Conservation (phyloP, 352 stramenopile genomes). For the Phytopythium ostracodes region DNA sequence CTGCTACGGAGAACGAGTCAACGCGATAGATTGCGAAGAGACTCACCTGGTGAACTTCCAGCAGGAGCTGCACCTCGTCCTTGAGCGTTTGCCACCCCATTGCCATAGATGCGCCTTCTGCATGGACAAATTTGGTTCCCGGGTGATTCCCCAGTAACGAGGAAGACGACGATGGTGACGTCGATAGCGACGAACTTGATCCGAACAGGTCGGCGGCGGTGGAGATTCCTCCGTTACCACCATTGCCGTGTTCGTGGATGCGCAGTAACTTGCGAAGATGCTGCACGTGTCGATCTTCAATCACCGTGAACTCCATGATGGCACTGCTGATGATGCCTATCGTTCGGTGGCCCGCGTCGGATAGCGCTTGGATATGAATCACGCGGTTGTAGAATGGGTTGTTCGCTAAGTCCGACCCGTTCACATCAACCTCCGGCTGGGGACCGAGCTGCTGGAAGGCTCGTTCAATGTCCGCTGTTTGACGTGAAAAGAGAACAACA, state of each 20-base stretch:
- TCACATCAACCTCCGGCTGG: conserved; percentile 36
- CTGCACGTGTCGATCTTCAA: conserved; percentile 47
- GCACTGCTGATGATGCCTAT: conserved; percentile 45
- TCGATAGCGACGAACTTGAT: conserved; percentile 15
- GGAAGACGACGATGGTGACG: neutral
- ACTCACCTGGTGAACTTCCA: conserved; percentile 56
- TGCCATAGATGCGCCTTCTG: conserved; percentile 55
- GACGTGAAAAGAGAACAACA: neutral
- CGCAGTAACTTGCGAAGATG: conserved; percentile 55
- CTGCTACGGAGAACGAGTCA: no score
- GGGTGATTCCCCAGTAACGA: conserved; percentile 5
- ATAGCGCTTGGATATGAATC: conserved; percentile 63
- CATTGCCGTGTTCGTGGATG: conserved; percentile 35
- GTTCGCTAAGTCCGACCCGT: conserved; percentile 41
- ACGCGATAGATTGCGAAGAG: neutral
- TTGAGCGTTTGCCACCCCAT: conserved; percentile 54
- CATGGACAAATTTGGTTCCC: conserved; percentile 21
- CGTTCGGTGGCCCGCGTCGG: conserved; percentile 58
- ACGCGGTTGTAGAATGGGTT: conserved; percentile 70
- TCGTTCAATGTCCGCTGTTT: conserved; percentile 67
- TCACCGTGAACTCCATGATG: conserved; percentile 52
- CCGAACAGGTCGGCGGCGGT: conserved; percentile 38
- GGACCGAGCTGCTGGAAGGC: conserved; percentile 54
- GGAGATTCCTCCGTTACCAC: conserved; percentile 11
- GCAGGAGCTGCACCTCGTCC: conserved; percentile 54